phyloP scores from a whole-genome alignment of 2,329 filamentous ascomycete genomes.

The Trichoderma endophyticum region DNA sequence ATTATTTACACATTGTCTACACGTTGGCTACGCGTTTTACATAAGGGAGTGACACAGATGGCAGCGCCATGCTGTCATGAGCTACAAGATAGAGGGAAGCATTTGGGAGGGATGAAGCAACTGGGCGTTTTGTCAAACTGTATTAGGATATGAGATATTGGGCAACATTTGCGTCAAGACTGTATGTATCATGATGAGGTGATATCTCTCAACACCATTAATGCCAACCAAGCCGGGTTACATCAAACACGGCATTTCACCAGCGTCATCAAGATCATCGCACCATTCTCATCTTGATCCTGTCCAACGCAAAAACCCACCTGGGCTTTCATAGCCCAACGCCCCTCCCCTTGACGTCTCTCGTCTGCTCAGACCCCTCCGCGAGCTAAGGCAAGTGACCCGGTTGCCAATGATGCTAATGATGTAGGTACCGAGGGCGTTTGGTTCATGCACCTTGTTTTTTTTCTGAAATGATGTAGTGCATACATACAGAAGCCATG shows the following conservation, averaged over 20 bases:
- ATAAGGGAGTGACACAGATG: background rate
- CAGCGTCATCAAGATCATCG: background rate
- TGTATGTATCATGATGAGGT: background rate
- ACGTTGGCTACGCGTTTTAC: background rate
- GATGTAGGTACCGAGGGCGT: background rate
- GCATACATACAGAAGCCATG: background rate
- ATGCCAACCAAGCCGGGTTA: background rate
- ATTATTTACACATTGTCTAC: background rate
- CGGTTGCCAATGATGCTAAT: background rate
- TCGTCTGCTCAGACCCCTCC: background rate
- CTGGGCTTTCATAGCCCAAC: background rate
- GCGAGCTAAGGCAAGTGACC: slow-evolving; percentile 8
- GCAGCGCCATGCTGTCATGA: background rate
- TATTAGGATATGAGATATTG: background rate
- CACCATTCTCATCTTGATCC: background rate
- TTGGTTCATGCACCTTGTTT: slow-evolving; percentile 11
- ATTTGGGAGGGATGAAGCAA: background rate
- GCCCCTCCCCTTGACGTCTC: background rate
- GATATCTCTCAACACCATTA: background rate
- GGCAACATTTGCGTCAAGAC: background rate
- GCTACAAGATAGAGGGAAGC: background rate
- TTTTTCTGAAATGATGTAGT: background rate
- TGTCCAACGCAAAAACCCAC: background rate
- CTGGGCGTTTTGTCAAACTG: background rate
- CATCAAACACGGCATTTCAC: background rate